Conservation (phyloP, 2,329 filamentous ascomycete species). For the Colletotrichum sp. region DNA sequence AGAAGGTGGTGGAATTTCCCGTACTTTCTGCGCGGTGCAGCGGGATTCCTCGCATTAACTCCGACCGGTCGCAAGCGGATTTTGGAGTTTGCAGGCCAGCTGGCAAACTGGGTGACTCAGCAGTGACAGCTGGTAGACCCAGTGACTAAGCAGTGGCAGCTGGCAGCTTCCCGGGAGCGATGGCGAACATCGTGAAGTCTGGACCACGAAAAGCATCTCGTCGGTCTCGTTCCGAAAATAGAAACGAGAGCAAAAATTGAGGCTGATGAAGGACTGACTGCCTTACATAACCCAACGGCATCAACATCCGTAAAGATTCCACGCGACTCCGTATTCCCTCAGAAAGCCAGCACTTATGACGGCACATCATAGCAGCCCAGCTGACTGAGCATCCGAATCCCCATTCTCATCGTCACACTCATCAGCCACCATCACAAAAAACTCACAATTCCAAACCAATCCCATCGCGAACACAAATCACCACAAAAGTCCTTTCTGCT, state of each 20-base stretch:
- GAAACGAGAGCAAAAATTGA: no score
- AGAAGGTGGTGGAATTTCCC: slow-evolving; percentile 18
- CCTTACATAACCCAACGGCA: background rate
- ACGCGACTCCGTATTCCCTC: background rate
- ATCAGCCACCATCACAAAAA: background rate
- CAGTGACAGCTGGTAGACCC: no score
- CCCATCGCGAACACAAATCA: background rate
- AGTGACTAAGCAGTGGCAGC: background rate
- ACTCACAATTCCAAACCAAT: background rate
- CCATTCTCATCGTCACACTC: background rate
- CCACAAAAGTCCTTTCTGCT: background rate
- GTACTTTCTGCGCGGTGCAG: background rate
- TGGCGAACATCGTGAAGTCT: background rate
- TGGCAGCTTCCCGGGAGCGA: background rate
- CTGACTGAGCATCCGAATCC: background rate
- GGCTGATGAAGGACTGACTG: background rate
- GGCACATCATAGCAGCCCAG: background rate
- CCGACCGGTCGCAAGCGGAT: background rate
- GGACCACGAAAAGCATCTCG: background rate
- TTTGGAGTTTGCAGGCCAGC: background rate
- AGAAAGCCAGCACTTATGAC: background rate
- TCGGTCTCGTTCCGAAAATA: background rate
- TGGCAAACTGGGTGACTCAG: background rate
- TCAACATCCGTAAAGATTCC: accelerated
- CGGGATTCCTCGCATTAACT: background rate